These are phyloP conservation scores for Xylaria hypoxylon DNA, from an alignment of 2,329 filamentous ascomycete genomes.

Conservation along the genomic window DNA sequence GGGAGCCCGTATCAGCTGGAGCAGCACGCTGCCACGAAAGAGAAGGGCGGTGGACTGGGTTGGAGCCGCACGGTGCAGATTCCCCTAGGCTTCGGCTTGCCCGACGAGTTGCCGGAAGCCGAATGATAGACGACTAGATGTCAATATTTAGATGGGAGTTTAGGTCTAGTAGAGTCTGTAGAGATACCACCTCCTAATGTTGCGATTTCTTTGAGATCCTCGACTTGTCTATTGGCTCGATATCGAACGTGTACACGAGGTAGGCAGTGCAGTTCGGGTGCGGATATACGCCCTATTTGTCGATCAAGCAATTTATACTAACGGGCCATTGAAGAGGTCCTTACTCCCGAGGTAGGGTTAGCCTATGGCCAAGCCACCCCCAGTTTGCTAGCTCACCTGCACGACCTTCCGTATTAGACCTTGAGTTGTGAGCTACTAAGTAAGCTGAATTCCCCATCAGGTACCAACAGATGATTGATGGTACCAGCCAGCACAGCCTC, in stretches of 20 bases:
- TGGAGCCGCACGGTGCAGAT: conserved; percentile 57
- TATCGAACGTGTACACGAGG: neutral
- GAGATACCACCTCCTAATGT: neutral
- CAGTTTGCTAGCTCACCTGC: conserved; percentile 9
- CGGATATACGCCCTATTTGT: neutral
- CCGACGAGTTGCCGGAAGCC: conserved; percentile 49
- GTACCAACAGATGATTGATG: neutral
- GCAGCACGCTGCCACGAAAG: conserved; percentile 62
- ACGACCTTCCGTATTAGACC: conserved; percentile 23
- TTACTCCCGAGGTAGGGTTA: neutral
- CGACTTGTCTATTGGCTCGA: neutral
- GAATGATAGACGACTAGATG: conserved; percentile 19
- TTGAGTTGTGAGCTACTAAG: conserved; percentile 3
- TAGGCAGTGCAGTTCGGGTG: neutral
- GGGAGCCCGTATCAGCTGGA: conserved; percentile 52
- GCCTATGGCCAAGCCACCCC: conserved; percentile 19
- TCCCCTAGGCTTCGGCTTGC: conserved; percentile 55
- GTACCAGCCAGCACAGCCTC: conserved; percentile 29
- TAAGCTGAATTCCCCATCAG: neutral
- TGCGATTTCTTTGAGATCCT: neutral
- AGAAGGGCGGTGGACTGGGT: conserved; percentile 63
- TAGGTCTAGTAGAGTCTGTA: neutral
- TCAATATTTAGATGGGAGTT: neutral
- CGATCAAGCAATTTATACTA: neutral
- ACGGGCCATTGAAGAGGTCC: no score